phyloP scores from a whole-genome alignment of 805 yeast genomes.

The Cyberlindnera japonica region DNA sequence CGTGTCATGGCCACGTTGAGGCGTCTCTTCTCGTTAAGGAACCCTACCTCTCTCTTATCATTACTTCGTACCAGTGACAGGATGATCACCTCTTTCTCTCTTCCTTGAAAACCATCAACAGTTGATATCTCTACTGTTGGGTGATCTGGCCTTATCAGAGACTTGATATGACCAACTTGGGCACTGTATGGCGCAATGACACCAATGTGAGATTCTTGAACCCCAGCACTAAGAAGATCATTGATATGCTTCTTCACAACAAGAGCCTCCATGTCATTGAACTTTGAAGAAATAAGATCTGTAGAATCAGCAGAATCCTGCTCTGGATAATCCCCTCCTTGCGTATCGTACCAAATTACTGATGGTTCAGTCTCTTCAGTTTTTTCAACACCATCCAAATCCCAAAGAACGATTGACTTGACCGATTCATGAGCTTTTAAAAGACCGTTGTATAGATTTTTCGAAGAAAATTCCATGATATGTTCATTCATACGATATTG shows the following conservation, averaged over 20 bases:
- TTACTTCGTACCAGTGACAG: conserved; percentile 82
- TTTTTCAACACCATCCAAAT: conserved; percentile 46
- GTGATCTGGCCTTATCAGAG: conserved; percentile 18
- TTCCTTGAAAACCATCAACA: conserved; percentile 95
- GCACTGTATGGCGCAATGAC: conserved; percentile 89
- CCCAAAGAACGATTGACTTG: conserved; percentile 45
- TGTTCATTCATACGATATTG: conserved; percentile 85
- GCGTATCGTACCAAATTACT: conserved; percentile 86
- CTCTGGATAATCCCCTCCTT: conserved; percentile 82
- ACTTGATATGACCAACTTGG: conserved; percentile 59
- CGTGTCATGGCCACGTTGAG: conserved; percentile 93
- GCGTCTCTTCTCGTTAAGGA: conserved; percentile 72
- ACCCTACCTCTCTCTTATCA: conserved; percentile 68
- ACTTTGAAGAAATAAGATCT: conserved; percentile 50
- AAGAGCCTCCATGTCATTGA: conserved; percentile 71
- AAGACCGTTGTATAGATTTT: conserved; percentile 56
- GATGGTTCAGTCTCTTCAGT: conserved; percentile 56
- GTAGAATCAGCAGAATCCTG: conserved; percentile 35
- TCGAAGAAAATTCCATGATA: conserved; percentile 78
- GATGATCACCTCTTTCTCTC: conserved; percentile 86
- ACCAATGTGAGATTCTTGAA: conserved; percentile 61
- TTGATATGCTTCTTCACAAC: conserved; percentile 57
- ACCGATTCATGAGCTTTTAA: conserved; percentile 63
- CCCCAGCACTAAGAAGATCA: conserved; percentile 49
- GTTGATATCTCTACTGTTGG: conserved; percentile 72